Base-by-base conservation (phyloP, 768 basidiomycete species). In the Calvatia gigantea region DNA sequence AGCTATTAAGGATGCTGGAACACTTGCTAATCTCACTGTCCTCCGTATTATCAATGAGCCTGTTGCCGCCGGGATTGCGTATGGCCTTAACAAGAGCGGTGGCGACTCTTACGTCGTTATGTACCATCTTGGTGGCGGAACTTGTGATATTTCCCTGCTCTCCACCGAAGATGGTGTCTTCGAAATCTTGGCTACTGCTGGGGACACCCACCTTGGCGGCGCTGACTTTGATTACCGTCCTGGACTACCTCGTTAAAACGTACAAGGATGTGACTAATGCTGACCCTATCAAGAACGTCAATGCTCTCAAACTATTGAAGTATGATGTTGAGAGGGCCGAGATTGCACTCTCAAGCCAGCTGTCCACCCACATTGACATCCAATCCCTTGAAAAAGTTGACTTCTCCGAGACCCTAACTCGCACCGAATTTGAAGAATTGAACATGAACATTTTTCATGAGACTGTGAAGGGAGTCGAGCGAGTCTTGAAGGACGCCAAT, bases 401-500 rank as follows among this genome's bases (percentile, higher is more conserved):
- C 78, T 93, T 98, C 67, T 91, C 94, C 31, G 96, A 98, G 81
- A 92, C 91, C 5, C 84, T 98, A 28, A 98, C 96, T 51, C 86
- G 96, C 52, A 96, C 96, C 77, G 98, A 97, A 75, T 98, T 99
- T 69, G 96, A 98, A 73, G 95, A 98, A 72, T 81, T 98, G 62
- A 97, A 96, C 85, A 89, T 97, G 78, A 96, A 99, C 66, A 85
- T 98, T 50, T 99, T 99, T 90, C 83, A 95, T 67, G 96, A 96
- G 84, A 99, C 96, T 29, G 93, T 98, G 92, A 95, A 95, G 80
- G 96, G 96, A 60, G 96, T 98, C 59, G 95, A 98, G 73, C 96
- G 97, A 73, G 96, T 98, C 17, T 79, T 98, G 64, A 97, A 97
- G 86, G 96, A 98, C 66, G 90, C 96, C 61, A 89, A 89, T 64